phyloP scores from a whole-genome alignment of 139 green algal species.

The Dunaliella primolecta region DNA sequence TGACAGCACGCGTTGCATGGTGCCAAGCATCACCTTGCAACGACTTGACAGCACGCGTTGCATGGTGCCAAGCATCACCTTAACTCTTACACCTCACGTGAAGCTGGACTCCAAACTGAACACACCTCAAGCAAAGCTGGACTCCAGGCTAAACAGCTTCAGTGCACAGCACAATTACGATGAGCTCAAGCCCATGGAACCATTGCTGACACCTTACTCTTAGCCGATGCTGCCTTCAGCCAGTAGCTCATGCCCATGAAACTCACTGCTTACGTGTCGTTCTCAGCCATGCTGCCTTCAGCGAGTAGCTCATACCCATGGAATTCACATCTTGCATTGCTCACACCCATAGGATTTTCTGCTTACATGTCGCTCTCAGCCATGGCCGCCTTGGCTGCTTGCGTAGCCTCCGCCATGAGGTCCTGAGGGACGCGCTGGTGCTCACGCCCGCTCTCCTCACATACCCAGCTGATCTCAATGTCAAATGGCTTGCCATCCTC shows the following conservation, averaged over 20 bases:
- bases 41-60: background rate
- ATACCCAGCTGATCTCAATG: conserved; percentile 96
- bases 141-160: background rate
- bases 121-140: too few species aligned
- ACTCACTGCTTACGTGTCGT: conserved; percentile 64
- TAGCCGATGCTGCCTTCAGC: background rate
- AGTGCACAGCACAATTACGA: background rate
- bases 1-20: too few species aligned
- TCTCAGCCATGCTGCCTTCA: conserved; percentile 74
- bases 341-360: background rate
- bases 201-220: background rate
- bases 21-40: too few species aligned
- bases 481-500: conserved; percentile 98
- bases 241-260: background rate
- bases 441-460: conserved; percentile 74
- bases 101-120: too few species aligned
- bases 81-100: too few species aligned
- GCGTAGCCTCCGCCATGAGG: conserved; percentile 66
- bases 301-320: too few species aligned
- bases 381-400: conserved; percentile 76
- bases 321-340: background rate
- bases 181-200: background rate
- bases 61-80: too few species aligned
- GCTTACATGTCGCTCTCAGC: conserved; percentile 80
- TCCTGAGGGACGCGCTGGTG: conserved; percentile 79